A percentile compares a stretch with the other conserved stretches of the same genome.
Evolutionary conservation across 2,329 filamentous ascomycete genomes (phyloP).

Genomic region (Fusarium transvaalense): DNA sequence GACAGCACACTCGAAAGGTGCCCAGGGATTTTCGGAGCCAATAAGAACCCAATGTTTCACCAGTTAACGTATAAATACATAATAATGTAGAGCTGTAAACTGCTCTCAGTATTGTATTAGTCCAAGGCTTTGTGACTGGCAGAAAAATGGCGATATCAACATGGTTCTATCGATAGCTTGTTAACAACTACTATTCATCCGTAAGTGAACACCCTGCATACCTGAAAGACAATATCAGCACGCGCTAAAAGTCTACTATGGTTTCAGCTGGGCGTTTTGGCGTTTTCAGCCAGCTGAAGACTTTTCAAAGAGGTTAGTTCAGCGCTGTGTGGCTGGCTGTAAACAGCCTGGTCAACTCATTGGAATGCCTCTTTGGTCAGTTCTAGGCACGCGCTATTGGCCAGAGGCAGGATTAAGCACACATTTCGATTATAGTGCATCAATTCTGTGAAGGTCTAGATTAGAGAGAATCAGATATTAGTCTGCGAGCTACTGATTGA

Average conservation of each 20-base stretch:
- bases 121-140: background rate
- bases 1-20: slow-evolving; percentile 57
- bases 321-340: slow-evolving; percentile 9
- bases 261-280: slow-evolving; percentile 46
- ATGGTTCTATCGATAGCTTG: background rate
- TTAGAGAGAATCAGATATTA: slow-evolving; percentile 12
- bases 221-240: background rate
- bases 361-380: slow-evolving; percentile 1
- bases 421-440: slow-evolving; percentile 2
- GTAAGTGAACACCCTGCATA: background rate
- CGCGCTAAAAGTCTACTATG: slow-evolving; percentile 38
- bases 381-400: slow-evolving; percentile 4
- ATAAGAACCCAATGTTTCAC: background rate
- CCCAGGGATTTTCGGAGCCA: slow-evolving; percentile 59
- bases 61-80: slow-evolving; percentile 31
- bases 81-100: background rate
- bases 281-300: slow-evolving; percentile 12
- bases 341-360: background rate
- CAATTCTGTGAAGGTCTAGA: background rate
- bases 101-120: background rate
- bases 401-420: background rate
- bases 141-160: background rate
- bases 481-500: slow-evolving; percentile 1
- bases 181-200: background rate
- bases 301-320: background rate